Base-by-base conservation (phyloP, 176 grass and related monocot genomes). In the Panicum miliaceum region DNA sequence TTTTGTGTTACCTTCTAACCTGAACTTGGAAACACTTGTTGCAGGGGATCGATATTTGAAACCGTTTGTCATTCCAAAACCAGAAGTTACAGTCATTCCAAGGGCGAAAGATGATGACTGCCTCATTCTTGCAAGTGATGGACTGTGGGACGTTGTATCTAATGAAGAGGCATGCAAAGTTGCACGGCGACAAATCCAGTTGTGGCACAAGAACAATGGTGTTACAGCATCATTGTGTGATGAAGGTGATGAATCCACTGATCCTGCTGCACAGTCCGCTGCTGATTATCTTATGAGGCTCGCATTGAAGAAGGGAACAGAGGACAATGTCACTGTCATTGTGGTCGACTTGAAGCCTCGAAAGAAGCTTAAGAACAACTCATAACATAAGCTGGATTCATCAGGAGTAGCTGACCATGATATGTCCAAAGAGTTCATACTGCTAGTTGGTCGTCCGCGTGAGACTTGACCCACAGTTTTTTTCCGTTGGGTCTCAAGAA, bases 181-280 rank as follows among this genome's bases (percentile, higher is more conserved):
- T 8, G 92, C 90, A 0, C 92, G 92, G 3, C 87, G 84, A 46
- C 90, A 93, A 26, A 97, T 97, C 77, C 92, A 91, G 25, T 37
- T 82, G 38, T 97, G 94, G 94, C 92, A 97, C 88, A 97, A 97
- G 70, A 97, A 92, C 73, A 94, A 97, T 76, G 58, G 74, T 34
- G 71, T 62, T 34, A 6, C 75, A 43, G 23, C 77, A 78, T 64
- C 84, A 59, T 84, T 73, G 6, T 66, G 73, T 6, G 83, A 81
- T 23, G 82, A 82, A 11, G 68, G 65, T 19, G 77, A 81, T 69
- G 90, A 84, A 87, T 81, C 76, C n/a, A 84, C 76, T 11, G 88
- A 97, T 81, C 94, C 83, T 34, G 94, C 94, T 18, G 90, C 94
- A 8, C 90, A 97, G 81, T 90, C 81, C 6, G 94, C 94, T 6